Percentiles rank a stretch among this genome's conserved stretches.
Conservation (phyloP, 805 yeast genomes). For the Nematodospora valgi region DNA sequence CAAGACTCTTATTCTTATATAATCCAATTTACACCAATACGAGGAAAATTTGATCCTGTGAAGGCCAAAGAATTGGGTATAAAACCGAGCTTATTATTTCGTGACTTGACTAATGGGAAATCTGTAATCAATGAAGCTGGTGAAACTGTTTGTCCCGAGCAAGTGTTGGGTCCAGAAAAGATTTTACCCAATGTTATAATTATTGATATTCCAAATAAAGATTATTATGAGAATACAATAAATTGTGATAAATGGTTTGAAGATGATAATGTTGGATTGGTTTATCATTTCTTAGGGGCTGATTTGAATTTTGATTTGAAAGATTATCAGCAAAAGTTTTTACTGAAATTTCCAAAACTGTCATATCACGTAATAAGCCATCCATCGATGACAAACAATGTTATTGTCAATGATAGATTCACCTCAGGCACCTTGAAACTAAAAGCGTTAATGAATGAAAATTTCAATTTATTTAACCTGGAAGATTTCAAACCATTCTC, state of each 20-base stretch:
- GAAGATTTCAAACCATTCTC: conserved; percentile 17
- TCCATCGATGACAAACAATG: conserved; percentile 56
- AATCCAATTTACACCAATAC: conserved; percentile 58
- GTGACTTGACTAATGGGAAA: conserved; percentile 57
- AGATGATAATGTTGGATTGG: conserved; percentile 41
- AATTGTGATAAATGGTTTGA: conserved; percentile 29
- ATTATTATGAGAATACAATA: conserved; percentile 37
- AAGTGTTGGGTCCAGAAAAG: conserved; percentile 67
- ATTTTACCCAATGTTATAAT: conserved; percentile 59
- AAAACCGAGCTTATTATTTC: conserved; percentile 58
- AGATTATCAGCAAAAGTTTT: conserved; percentile 43
- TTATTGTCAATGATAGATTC: conserved; percentile 54
- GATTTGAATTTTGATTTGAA: conserved; percentile 45
- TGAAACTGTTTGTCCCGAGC: conserved; percentile 54
- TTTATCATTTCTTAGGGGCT: conserved; percentile 77
- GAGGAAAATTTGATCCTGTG: conserved; percentile 73
- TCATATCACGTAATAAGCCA: conserved; percentile 74
- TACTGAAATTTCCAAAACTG: conserved; percentile 49
- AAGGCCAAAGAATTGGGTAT: conserved; percentile 70
- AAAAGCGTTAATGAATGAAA: conserved; percentile 46
- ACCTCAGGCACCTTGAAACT: conserved; percentile 54
- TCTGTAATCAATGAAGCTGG: conserved; percentile 60
- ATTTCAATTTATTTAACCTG: conserved; percentile 40
- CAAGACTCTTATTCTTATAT: conserved; percentile 62
- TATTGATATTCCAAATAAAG: conserved; percentile 64